Base-by-base conservation (phyloP, 306 rosid species). In the Chamaecrista fasciculata region DNA sequence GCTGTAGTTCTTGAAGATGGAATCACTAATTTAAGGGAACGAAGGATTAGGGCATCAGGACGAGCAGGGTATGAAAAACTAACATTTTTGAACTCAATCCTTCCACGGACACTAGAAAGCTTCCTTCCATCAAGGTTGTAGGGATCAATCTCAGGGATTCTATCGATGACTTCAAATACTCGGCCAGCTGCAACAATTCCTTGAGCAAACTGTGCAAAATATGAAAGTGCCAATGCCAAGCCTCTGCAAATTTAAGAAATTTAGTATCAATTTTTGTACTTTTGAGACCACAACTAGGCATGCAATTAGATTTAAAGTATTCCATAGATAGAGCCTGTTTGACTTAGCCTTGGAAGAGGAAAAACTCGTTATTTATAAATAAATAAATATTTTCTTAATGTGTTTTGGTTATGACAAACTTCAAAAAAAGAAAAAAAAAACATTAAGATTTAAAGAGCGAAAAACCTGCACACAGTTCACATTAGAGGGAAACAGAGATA, bases 141-240 rank as follows among this genome's bases (percentile, higher is more conserved):
- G 7, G 98, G 86, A 84, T 93, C 97, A 70, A 88, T 93, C 80
- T 80, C 92, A 12, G 98, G 98, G 69, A 86, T 78, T 82, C 96
- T 77, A 15, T 90, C 96, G 62, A 93, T 88, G 23, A 93, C 52
- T 39, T 70, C 89, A 77, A 88, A 93, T 44, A 93, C 94, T 39
- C 96, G 87, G 74, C 89, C 71, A 18, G 97, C 98, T 40, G 95
- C 98, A 66, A 93, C 94, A 4, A 93, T 88, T 14, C 98, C 97
- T 85, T 93, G 97, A n/a, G 94, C 80, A 76, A 93, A 90, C 66
- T 93, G 98, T 19, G 97, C 96, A 73, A 84, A 93, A 78, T 90
- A 88, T 62, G 97, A 83, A 1, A 94, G 85, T 58, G 98, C 78
- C 81, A 94, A 36, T 31, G 98, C 97, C 89, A 90, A 85, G 29